These are phyloP conservation scores for Mrakia hoshinonis DNA, from an alignment of 768 basidiomycete species.

Conservation along the genomic window DNA sequence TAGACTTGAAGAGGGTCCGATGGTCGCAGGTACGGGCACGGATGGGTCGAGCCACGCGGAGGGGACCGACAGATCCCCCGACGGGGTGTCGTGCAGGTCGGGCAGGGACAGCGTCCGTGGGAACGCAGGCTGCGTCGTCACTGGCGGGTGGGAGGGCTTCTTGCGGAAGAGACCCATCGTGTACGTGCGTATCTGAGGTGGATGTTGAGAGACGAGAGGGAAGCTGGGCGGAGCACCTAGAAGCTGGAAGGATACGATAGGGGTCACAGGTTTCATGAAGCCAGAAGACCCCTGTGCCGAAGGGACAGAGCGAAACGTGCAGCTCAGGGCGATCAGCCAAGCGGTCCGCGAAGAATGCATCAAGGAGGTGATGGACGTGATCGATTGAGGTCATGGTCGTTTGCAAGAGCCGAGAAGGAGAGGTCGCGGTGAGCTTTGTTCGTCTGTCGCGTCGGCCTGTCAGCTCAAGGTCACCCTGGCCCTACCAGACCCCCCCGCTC, in stretches of 20 bases:
- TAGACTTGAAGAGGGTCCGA: not conserved
- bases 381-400: too few species aligned
- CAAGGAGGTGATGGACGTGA: too few species aligned
- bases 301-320: too few species aligned
- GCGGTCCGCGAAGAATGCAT: too few species aligned
- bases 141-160: not conserved
- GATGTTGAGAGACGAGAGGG: not conserved
- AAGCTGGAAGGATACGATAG: not conserved
- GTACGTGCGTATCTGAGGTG: not conserved
- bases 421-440: too few species aligned
- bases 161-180: constrained; percentile 8
- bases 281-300: too few species aligned
- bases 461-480: too few species aligned
- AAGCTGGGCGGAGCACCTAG: not conserved
- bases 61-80: not conserved
- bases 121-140: not conserved
- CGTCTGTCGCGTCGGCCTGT: too few species aligned
- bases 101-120: constrained; percentile 7
- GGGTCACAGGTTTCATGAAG: too few species aligned
- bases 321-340: too few species aligned
- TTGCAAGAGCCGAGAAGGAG: too few species aligned
- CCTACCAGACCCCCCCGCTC: too few species aligned
- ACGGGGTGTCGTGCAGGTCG: not conserved
- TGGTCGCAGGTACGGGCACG: not conserved
- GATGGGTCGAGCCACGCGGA: not conserved